Evolutionary conservation across 345 rosid species (phyloP), one percentile per base, ranked within the genome.

Genomic region (Populus pruinosa): DNA sequence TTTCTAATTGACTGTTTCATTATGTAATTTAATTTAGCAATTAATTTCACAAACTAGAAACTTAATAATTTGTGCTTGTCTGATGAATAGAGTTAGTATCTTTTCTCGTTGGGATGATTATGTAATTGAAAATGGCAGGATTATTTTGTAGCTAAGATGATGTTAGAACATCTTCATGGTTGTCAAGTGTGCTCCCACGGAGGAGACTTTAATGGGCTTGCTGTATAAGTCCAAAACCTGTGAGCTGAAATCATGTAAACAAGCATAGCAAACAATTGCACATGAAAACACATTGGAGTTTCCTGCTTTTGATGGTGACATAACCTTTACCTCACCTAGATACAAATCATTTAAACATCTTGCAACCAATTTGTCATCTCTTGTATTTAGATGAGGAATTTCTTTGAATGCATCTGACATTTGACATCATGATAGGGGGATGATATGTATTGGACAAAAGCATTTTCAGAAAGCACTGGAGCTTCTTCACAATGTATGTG

Each of bases 381-480:
- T 78, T 39, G 7, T 20, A 50, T 69, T 31, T 31, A 25, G 70
- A 21, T 6, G 14, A 62, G 55, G 38, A 74, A 38, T 43, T 68
- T 55, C 23, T 56, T 43, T 65, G 36, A 38, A 61, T 11, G 49
- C 59, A 64, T 31, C 76, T 81, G 39, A 49, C 67, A 20, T 78
- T 78, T 78, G 72, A 65, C 79, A 44, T 80, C 59, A 25, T 80
- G 82, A 63, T 86, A 96, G 99, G 85, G 99, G 99, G 76, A 96
- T 94, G 94, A 86, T 92, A 81, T 94, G 96, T 90, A 89, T 92
- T 59, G 99, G 99, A 27, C 92, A 63, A 79, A 96, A 96, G 83
- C 79, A 44, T 47, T 96, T 92, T 81, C 86, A 79, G 83, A 94
- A 94, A 84, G 98, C 97, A 75, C 79, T 90, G 89, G 97, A 92